Evolutionary conservation across 2,329 filamentous ascomycete genomes (phyloP).

Genomic region (Colletotrichum navitas): DNA sequence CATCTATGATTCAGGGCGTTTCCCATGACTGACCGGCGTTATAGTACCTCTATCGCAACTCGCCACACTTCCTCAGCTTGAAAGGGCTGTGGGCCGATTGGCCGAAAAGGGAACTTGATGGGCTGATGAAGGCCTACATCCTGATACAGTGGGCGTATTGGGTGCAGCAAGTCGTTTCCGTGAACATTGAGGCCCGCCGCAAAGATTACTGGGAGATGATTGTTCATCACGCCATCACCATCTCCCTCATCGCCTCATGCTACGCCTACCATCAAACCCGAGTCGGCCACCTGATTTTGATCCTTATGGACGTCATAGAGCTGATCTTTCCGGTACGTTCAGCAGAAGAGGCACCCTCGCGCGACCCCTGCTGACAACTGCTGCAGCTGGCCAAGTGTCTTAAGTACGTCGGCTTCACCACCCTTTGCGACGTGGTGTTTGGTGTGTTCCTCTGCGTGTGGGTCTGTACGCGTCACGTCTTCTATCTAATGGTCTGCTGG

Average conservation of each 20-base stretch:
- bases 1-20: too few species aligned
- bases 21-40: not conserved
- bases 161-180: constrained; percentile 29
- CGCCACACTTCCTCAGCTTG: constrained; percentile 12
- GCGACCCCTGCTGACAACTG: not conserved
- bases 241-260: constrained; percentile 6
- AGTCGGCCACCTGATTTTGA: constrained; percentile 13
- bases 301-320: constrained; percentile 23
- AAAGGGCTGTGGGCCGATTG: constrained; percentile 14
- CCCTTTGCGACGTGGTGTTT: constrained; percentile 17
- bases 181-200: constrained; percentile 21
- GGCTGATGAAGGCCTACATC: constrained; percentile 27
- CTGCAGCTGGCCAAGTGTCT: constrained; percentile 13
- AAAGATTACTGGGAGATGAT: constrained; percentile 24
- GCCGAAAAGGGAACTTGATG: constrained; percentile 20
- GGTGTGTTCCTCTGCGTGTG: constrained; percentile 19
- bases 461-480: constrained; percentile 17
- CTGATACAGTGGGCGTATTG: constrained; percentile 26
- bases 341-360: accelerated
- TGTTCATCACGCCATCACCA: constrained; percentile 14
- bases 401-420: constrained; percentile 10
- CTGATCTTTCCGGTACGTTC: constrained; percentile 8
- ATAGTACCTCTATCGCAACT: constrained; percentile 13
- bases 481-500: constrained; percentile 20
- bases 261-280: constrained; percentile 23